Percentiles rank a stretch among this genome's conserved stretches.
Evolutionary conservation across 2,329 filamentous ascomycete genomes (phyloP).

Genomic region (Xylaria sp.): DNA sequence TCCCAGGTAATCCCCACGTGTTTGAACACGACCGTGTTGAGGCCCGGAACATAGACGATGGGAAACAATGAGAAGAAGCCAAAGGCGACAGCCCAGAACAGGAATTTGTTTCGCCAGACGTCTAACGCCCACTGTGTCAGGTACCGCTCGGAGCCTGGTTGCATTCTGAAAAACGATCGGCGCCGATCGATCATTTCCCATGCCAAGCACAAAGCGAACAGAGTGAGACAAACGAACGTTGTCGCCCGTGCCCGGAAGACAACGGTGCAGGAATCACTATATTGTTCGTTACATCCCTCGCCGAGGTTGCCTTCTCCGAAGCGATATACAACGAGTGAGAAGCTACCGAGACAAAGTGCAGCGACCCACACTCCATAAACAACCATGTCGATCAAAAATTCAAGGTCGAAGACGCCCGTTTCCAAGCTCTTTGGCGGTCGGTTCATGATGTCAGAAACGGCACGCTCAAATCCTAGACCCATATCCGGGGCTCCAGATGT

Average conservation of each 20-base stretch:
- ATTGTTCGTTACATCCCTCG: conserved; percentile 67
- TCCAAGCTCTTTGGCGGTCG: conserved; percentile 72
- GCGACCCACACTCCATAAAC: conserved; percentile 77
- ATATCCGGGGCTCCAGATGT: conserved; percentile 80
- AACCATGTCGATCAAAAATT: conserved; percentile 74
- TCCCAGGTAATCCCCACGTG: conserved; percentile 71
- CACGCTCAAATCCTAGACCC: conserved; percentile 78
- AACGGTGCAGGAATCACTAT: conserved; percentile 64
- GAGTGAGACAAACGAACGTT: conserved; percentile 78
- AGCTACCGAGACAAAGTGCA: conserved; percentile 69
- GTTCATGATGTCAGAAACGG: conserved; percentile 74
- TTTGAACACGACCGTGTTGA: conserved; percentile 69
- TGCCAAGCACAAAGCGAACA: conserved; percentile 79
- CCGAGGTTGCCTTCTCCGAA: conserved; percentile 68
- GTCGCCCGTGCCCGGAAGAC: conserved; percentile 79
- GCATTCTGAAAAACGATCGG: conserved; percentile 79
- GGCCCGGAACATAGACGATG: conserved; percentile 67
- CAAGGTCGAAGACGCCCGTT: conserved; percentile 71
- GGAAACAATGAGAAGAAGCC: conserved; percentile 62
- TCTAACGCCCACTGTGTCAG: conserved; percentile 74
- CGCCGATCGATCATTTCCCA: conserved; percentile 82
- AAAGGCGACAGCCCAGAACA: conserved; percentile 70
- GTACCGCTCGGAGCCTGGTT: conserved; percentile 68
- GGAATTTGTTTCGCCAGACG: conserved; percentile 77
- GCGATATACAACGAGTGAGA: conserved; percentile 71